phyloP scores from a whole-genome alignment of 1,284 basidiomycete species.

The Peniophora sp. region DNA sequence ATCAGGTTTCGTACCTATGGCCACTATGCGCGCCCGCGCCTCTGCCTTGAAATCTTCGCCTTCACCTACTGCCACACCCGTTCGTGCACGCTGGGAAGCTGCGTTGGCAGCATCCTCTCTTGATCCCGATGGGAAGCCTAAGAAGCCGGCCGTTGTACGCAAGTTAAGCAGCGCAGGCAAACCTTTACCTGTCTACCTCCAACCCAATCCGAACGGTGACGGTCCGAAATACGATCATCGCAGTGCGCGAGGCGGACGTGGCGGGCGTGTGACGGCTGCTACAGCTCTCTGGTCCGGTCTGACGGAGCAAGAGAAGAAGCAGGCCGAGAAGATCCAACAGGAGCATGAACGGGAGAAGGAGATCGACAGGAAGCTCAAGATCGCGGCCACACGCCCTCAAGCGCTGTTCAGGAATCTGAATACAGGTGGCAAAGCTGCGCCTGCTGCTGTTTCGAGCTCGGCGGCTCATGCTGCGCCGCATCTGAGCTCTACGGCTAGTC shows the following conservation, averaged over 20 bases:
- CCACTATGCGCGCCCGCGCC: constrained; percentile 27
- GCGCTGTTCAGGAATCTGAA: not conserved
- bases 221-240: constrained; percentile 64
- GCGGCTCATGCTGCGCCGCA: constrained; percentile 49
- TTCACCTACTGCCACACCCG: not conserved
- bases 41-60: not conserved
- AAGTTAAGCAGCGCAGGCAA: not conserved
- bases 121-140: not conserved
- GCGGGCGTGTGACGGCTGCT: constrained; percentile 68
- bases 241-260: constrained; percentile 70
- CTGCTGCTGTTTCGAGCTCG: constrained; percentile 60
- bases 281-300: constrained; percentile 61
- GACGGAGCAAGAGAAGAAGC: not conserved
- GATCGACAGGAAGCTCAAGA: not conserved
- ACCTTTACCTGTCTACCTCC: constrained; percentile 24
- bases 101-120: not conserved
- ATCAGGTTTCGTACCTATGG: constrained; percentile 64
- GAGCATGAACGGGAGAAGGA: not conserved
- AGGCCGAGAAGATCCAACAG: constrained; percentile 1
- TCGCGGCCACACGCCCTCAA: not conserved
- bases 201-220: constrained; percentile 24
- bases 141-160: constrained; percentile 3
- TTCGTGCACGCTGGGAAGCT: constrained; percentile 9
- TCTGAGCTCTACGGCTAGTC: constrained; percentile 65
- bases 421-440: constrained; percentile 44